Conservation (phyloP, 371 early-diverging fungal genomes). For the Apophysomyces trapeziformis region DNA sequence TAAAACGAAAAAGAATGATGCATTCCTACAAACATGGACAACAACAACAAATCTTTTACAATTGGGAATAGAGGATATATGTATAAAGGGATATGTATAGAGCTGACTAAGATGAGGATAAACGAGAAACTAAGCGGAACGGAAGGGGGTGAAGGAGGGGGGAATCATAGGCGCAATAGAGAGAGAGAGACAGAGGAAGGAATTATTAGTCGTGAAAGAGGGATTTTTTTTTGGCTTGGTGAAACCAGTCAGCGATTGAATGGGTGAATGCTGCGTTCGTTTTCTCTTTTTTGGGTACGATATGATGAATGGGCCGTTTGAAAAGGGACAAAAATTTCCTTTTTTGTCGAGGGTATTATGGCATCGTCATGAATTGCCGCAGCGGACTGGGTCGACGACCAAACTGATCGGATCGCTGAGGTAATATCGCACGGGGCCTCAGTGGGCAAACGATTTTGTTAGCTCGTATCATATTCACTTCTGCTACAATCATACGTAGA, state of each 20-base stretch:
- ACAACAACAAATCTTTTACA: no score
- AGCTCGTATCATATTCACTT: constrained; percentile 56
- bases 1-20: no score
- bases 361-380: neutral
- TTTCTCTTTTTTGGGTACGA: neutral
- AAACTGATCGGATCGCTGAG: constrained; percentile 42
- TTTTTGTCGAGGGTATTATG: neutral
- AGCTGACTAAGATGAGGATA: no score
- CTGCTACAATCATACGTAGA: constrained; percentile 58
- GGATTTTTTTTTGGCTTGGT: no score
- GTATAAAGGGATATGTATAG: no score
- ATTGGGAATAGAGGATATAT: no score
- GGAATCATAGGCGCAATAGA: neutral
- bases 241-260: no score
- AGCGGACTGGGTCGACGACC: constrained; percentile 15
- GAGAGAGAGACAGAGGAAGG: neutral
- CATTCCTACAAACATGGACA: no score
- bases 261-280: neutral
- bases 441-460: constrained; percentile 55
- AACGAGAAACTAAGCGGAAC: no score
- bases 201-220: no score
- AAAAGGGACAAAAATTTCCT: neutral
- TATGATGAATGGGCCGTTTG: neutral
- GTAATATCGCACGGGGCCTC: constrained; percentile 46
- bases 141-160: no score